Conservation (phyloP, 179 eudicot genomes). For the Silene noctiflora region DNA sequence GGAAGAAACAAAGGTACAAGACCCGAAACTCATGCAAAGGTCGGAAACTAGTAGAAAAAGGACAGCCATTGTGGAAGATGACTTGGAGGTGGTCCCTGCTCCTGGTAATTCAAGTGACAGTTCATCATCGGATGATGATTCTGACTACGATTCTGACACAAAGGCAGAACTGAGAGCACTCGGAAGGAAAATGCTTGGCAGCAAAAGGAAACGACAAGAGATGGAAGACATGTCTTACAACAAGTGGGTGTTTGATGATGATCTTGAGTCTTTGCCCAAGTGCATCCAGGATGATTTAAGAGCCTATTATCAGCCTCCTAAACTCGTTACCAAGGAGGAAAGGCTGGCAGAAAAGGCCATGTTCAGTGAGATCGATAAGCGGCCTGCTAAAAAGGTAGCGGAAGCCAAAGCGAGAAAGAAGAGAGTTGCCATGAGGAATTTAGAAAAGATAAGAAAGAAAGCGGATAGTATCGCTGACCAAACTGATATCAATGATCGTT, state of each 20-base stretch:
- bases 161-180: conserved; percentile 74
- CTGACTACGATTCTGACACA: conserved; percentile 52
- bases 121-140: conserved; percentile 75
- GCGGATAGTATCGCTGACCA: conserved; percentile 82
- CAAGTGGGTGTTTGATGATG: conserved; percentile 72
- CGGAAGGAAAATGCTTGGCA: conserved; percentile 69
- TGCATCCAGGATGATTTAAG: conserved; percentile 83
- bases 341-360: conserved; percentile 65
- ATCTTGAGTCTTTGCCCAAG: conserved; percentile 44
- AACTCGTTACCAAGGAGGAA: conserved; percentile 79
- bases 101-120: conserved; percentile 67
- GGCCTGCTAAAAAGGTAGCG: conserved; percentile 90
- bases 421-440: conserved; percentile 53
- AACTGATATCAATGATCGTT: conserved; percentile 67
- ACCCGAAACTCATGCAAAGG: conserved; percentile 27
- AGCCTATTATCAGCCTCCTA: conserved; percentile 48
- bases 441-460: conserved; percentile 85
- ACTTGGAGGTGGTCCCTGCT: conserved; percentile 85
- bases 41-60: conserved; percentile 18
- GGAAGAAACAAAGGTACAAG: conserved; percentile 42
- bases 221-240: conserved; percentile 78
- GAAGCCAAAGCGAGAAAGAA: conserved; percentile 91
- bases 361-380: conserved; percentile 68
- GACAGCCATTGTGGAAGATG: conserved; percentile 45
- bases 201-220: conserved; percentile 64